Conservation (phyloP, 352 stramenopile species). For the Globisporangium polare region DNA sequence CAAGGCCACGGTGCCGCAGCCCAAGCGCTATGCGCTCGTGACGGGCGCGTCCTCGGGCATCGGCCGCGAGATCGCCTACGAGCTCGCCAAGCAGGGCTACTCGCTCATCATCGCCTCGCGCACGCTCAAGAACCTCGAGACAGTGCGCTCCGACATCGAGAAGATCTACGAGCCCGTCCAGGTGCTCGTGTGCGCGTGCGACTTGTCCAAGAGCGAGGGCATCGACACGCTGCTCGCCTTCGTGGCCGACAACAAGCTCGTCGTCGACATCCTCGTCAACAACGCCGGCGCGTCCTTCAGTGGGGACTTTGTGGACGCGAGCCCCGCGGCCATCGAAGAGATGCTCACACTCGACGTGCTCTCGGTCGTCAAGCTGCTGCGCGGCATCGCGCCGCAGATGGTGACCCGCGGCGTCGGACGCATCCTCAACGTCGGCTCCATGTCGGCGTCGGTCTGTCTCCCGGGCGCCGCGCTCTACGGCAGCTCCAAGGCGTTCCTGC, state of each 20-base stretch:
- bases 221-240: constrained; percentile 54
- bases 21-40: constrained; percentile 65
- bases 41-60: constrained; percentile 75
- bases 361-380: constrained; percentile 43
- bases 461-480: constrained; percentile 61
- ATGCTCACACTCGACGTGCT: constrained; percentile 63
- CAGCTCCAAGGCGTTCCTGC: constrained; percentile 63
- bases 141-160: constrained; percentile 72
- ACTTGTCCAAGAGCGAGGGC: constrained; percentile 47
- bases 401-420: constrained; percentile 51
- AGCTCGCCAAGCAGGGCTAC: constrained; percentile 76
- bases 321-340: constrained; percentile 28
- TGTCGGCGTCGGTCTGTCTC: constrained; percentile 44
- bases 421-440: constrained; percentile 74
- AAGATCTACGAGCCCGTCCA: constrained; percentile 54
- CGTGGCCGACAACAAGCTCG: constrained; percentile 45
- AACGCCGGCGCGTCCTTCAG: constrained; percentile 52
- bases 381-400: constrained; percentile 65
- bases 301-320: constrained; percentile 30
- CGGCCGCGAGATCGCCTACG: constrained; percentile 73
- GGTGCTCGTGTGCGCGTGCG: constrained; percentile 54
- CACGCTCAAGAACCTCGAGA: constrained; percentile 52
- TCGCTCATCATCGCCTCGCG: constrained; percentile 68
- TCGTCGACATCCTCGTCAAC: constrained; percentile 86
- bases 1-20: constrained; percentile 36